Evolutionary conservation across 179 eudicot genomes (phyloP), one percentile per base, ranked within the genome.

Genomic region (Beta macrorhiza): DNA sequence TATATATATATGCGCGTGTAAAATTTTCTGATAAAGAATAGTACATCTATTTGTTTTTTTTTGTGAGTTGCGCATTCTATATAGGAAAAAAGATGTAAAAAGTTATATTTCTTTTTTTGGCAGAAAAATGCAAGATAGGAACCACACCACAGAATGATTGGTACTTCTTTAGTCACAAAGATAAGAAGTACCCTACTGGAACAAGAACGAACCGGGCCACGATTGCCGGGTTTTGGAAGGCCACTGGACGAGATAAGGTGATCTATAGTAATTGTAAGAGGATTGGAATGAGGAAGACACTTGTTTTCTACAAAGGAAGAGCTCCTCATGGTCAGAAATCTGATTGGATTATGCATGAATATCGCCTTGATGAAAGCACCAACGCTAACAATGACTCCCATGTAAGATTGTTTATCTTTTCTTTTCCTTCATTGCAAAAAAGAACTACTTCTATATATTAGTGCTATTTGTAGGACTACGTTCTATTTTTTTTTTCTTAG

Each of bases 281-380:
- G 85, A 90, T 90, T 53, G 94, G 94, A 67, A 90, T 90, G 94
- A 89, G 95, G 62, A 91, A 91, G 65, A 91, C 95, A 19, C 89
- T 91, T 13, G 95, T 91, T 15, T 91, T 91, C 84, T 91, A 91
- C 78, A 86, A 85, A 84, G 95, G 95, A 15, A 84, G 95, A 80
- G 95, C 95, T 42, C 95, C 95, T 71, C 95, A 89, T 72, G 95
- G 95, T 61, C 93, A 79, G 12, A 91, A 91, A 77, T 90, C 91
- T n/a, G 93, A 91, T 70, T 91, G 93, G 93, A 91, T 91, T 77
- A 90, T 91, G 93, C 91, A 91, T 82, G 95, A 91, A 73, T 91
- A 91, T 78, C 84, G 94, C 10, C 90, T 90, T n/a, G 86, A 81
- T 74, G 94, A 89, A 7, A 65, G 25, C 70, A 67, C 80, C 78